Evolutionary conservation across 257 asterid genomes (phyloP), one percentile per base, ranked within the genome.

Genomic region (Ilex aquifolium): DNA sequence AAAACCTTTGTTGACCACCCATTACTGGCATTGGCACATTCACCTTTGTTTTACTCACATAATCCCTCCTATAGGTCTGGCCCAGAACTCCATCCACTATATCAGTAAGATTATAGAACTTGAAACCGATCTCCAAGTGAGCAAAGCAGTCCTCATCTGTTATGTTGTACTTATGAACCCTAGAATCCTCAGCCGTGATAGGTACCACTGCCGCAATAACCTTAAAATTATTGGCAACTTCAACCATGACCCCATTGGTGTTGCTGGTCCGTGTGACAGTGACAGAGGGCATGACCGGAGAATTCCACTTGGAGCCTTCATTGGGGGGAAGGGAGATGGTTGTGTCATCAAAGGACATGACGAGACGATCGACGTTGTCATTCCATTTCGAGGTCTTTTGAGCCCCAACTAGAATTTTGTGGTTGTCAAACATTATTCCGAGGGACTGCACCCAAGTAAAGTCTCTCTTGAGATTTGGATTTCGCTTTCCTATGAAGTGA

Each of bases 401-500:
- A 2, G 74, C 65, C 6, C 64, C 56, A 5, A 63, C 16, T 2
- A 57, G 59, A 13, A 63, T 15, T 70, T 63, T 65, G 32, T 69
- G 67, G 27, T 54, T 63, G 60, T 70, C 62, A 10, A 70, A 70
- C 56, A 63, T 54, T 46, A 70, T 29, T 3, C 69, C 74, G 2
- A 70, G 56, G 16, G 70, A 50, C 31, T 70, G 66, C 0, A 64
- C 70, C 70, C 70, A 70, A 15, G 74, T 70, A 48, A 63, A 70
- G 60, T 70, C 74, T 42, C 65, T 57, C 31, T 40, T 70, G 48
- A 63, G 32, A 32, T 63, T 58, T 36, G 62, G 65, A 12, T 70
- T 70, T 53, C 69, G 63, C 21, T 65, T 69, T 52, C 65, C 74
- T 29, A 70, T 70, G 65, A 70, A 70, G 56, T 70, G 69, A 15